Evolutionary conservation across 306 rosid species (phyloP).

Genomic region (Sicyos edulis): DNA sequence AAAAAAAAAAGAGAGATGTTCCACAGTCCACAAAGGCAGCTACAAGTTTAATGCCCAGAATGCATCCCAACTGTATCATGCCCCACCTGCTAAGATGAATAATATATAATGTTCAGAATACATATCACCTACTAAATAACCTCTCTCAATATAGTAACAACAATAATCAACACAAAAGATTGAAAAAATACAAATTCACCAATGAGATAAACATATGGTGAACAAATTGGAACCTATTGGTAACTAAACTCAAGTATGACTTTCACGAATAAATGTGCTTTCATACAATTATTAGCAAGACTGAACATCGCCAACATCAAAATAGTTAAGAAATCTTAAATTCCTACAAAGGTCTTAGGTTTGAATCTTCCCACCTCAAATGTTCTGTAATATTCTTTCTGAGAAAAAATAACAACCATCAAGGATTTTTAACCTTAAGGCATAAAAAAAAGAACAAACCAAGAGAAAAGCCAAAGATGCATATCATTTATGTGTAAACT

Average conservation of each 20-base stretch:
- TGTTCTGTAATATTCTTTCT: neutral
- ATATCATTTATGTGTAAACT: neutral
- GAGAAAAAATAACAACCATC: neutral
- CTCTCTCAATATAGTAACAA: neutral
- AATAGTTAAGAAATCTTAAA: neutral
- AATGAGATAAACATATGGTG: neutral
- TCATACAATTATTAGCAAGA: neutral
- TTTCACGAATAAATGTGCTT: neutral
- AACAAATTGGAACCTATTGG: neutral
- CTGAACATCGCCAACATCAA: neutral
- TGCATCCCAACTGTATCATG: neutral
- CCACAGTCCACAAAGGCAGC: slow-evolving; percentile 29
- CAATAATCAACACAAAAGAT: neutral
- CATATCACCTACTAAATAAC: neutral
- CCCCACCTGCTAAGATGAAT: slow-evolving; percentile 16
- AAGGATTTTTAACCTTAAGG: neutral
- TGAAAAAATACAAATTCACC: neutral
- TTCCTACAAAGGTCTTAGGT: neutral
- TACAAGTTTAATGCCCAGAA: slow-evolving; percentile 11
- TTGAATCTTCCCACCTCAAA: neutral
- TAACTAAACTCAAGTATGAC: neutral
- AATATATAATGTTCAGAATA: neutral
- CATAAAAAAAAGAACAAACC: neutral
- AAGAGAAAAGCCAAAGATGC: neutral
- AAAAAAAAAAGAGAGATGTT: slow-evolving; percentile 4